Conservation (phyloP, 2,329 filamentous ascomycete species). For the Clarireedia monteithiana region DNA sequence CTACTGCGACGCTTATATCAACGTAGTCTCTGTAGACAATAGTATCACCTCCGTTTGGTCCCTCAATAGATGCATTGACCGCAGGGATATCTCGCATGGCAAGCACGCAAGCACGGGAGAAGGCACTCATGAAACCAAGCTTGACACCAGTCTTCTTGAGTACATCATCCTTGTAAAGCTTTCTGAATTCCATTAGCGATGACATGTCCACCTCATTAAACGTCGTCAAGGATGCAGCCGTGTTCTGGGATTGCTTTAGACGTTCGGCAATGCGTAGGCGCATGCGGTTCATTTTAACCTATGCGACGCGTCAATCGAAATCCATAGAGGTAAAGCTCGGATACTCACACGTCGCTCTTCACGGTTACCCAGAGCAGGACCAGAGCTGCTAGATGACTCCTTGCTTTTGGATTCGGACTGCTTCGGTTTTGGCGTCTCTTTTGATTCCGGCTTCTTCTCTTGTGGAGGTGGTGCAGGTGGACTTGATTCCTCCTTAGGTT, state of each 20-base stretch:
- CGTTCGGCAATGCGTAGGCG: conserved; percentile 93
- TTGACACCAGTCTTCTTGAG: conserved; percentile 96
- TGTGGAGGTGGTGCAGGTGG: conserved; percentile 32
- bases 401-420: conserved; percentile 30
- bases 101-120: conserved; percentile 80
- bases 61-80: conserved; percentile 95
- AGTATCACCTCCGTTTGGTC: conserved; percentile 88
- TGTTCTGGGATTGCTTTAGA: conserved; percentile 98
- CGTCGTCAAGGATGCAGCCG: conserved; percentile 89
- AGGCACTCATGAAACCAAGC: conserved; percentile 99
- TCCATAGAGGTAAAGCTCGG: not conserved
- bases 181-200: conserved; percentile 91
- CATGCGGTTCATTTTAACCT: conserved; percentile 99
- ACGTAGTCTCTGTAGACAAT: conserved; percentile 98
- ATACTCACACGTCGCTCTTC: conserved; percentile 77
- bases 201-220: conserved; percentile 99
- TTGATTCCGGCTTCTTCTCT: conserved; percentile 36
- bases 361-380: conserved; percentile 55
- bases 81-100: conserved; percentile 93
- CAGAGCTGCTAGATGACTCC: conserved; percentile 24
- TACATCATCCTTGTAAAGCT: conserved; percentile 92
- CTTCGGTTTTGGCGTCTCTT: conserved; percentile 32
- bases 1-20: conserved; percentile 93
- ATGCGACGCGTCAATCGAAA: conserved; percentile 15
- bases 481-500: conserved; percentile 34